These are phyloP conservation scores for Camellia lanceoleosa DNA, from an alignment of 148 eudicot species.

Conservation along the genomic window DNA sequence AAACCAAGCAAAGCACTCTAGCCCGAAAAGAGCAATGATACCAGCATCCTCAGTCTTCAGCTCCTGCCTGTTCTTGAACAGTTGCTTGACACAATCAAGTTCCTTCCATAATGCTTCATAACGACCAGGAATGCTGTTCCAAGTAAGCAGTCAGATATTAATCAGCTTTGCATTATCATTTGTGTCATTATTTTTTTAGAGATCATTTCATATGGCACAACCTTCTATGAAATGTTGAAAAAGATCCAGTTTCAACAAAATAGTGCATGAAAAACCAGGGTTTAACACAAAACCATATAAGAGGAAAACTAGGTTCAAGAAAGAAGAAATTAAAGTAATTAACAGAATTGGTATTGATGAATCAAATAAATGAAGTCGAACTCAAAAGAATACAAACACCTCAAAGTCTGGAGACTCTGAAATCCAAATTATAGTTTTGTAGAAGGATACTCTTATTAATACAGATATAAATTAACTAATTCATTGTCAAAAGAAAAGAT, in stretches of 20 bases:
- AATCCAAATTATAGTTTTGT: no score
- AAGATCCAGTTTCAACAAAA: not conserved
- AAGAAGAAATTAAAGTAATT: not conserved
- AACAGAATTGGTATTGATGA: not conserved
- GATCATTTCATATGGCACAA: no score
- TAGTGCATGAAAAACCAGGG: not conserved
- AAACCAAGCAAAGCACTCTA: slow-evolving; percentile 70
- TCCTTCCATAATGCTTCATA: slow-evolving; percentile 59
- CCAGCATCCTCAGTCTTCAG: slow-evolving; percentile 50
- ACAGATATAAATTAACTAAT: no score
- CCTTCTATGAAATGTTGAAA: no score
- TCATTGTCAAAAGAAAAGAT: no score
- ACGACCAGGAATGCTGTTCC: slow-evolving; percentile 57
- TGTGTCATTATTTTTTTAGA: no score
- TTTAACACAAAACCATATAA: not conserved
- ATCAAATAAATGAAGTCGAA: no score
- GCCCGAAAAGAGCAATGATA: slow-evolving; percentile 59
- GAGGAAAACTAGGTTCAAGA: not conserved
- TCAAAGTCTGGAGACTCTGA: no score
- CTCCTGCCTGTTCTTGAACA: slow-evolving; percentile 52
- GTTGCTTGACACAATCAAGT: slow-evolving; percentile 52
- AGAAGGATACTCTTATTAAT: no score
- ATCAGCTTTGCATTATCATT: not conserved
- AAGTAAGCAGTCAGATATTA: not conserved
- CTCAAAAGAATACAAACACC: no score